Percentiles rank a stretch among this genome's conserved stretches.
These are phyloP conservation scores for Cercophora newfieldiana DNA, from an alignment of 495 filamentous ascomycete genomes.

Conservation along the genomic window DNA sequence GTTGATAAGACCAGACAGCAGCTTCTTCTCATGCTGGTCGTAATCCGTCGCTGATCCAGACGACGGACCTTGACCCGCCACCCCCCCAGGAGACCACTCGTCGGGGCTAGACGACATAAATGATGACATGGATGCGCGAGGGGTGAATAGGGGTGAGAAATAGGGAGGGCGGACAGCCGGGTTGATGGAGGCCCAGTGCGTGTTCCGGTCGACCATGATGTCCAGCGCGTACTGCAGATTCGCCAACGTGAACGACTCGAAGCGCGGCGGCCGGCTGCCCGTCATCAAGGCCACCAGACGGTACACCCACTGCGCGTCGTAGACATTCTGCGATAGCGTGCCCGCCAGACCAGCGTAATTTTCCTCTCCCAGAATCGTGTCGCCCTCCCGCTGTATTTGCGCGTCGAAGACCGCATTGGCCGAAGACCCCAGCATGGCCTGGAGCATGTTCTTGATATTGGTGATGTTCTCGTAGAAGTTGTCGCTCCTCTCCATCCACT, in stretches of 20 bases:
- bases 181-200: slow-evolving; percentile 25
- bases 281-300: slow-evolving; percentile 31
- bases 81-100: slow-evolving; percentile 9
- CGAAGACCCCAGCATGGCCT: slow-evolving; percentile 23
- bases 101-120: slow-evolving; percentile 10
- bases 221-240: slow-evolving; percentile 23
- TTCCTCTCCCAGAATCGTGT: not conserved
- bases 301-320: slow-evolving; percentile 38
- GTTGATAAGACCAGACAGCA: slow-evolving; percentile 79
- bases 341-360: slow-evolving; percentile 9
- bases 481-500: slow-evolving; percentile 28
- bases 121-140: not conserved
- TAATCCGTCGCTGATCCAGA: slow-evolving; percentile 23
- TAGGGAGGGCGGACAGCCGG: slow-evolving; percentile 29
- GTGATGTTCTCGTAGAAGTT: slow-evolving; percentile 40
- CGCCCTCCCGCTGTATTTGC: slow-evolving; percentile 17
- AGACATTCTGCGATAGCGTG: slow-evolving; percentile 24
- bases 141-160: slow-evolving; percentile 30
- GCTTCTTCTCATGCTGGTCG: slow-evolving; percentile 72
- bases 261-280: slow-evolving; percentile 20
- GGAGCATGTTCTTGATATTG: slow-evolving; percentile 44
- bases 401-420: slow-evolving; percentile 23
- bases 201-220: slow-evolving; percentile 27
- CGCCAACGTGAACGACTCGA: slow-evolving; percentile 16
- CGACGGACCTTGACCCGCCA: slow-evolving; percentile 3